Conservation (phyloP, 202 grass and related monocot genomes). For the Carex arenaria region DNA sequence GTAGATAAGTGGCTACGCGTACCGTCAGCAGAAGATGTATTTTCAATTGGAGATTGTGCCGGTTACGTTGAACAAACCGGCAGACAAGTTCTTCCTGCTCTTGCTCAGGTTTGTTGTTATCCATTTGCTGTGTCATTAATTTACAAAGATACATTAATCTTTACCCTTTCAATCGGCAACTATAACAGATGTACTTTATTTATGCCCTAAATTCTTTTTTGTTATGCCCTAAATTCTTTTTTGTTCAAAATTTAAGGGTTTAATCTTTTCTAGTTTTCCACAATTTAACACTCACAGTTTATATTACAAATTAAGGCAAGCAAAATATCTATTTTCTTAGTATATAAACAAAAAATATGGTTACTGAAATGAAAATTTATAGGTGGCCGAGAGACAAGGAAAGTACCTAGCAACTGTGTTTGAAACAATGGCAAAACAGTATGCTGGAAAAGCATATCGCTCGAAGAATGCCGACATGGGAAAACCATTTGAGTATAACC, state of each 20-base stretch:
- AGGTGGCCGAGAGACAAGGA: slow-evolving; percentile 81
- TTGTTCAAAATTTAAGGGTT: background rate
- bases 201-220: background rate
- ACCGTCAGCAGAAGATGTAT: slow-evolving; percentile 64
- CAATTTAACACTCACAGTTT: background rate
- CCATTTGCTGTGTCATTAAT: too few species aligned
- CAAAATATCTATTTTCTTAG: background rate
- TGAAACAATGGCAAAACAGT: slow-evolving; percentile 38
- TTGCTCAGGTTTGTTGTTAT: slow-evolving; percentile 57
- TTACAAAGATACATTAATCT: too few species aligned
- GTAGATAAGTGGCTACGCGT: slow-evolving; percentile 76
- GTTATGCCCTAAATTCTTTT: background rate
- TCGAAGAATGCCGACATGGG: slow-evolving; percentile 40
- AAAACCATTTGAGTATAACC: slow-evolving; percentile 83
- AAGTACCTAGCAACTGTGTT: slow-evolving; percentile 59
- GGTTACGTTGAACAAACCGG: slow-evolving; percentile 75
- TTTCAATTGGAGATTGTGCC: slow-evolving; percentile 86
- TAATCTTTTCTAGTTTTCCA: background rate
- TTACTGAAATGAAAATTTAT: slow-evolving; percentile 44
- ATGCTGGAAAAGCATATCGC: slow-evolving; percentile 51
- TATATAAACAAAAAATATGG: background rate
- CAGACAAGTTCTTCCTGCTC: slow-evolving; percentile 70
- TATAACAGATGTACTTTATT: background rate
- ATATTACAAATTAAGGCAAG: background rate
- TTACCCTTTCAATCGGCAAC: background rate